Conservation (phyloP, 192 early-diverging fungal genomes). For the Powellomyces hirtus region DNA sequence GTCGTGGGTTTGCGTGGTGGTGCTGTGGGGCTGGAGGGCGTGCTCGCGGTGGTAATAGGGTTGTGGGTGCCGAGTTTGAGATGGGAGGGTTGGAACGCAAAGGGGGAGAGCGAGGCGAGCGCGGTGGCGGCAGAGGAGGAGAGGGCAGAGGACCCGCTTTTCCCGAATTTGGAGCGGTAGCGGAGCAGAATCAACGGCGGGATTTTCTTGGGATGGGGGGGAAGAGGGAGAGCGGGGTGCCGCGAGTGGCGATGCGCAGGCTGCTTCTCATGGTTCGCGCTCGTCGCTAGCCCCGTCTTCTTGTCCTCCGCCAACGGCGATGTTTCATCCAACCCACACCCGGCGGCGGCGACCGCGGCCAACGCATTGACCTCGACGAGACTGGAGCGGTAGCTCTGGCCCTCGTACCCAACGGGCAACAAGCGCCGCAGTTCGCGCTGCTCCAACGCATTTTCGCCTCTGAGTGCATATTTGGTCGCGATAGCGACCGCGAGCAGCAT, state of each 20-base stretch:
- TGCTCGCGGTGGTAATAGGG: not conserved
- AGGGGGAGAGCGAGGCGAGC: not conserved
- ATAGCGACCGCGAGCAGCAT: slow-evolving; percentile 71
- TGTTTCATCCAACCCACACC: not conserved
- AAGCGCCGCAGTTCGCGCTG: slow-evolving; percentile 55
- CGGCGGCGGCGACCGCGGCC: not conserved
- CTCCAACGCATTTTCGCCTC: slow-evolving; percentile 44
- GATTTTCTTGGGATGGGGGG: not conserved
- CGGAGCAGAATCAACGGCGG: not conserved
- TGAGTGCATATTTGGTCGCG: slow-evolving; percentile 76
- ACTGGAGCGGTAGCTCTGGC: slow-evolving; percentile 46
- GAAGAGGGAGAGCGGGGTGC: not conserved
- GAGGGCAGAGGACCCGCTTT: not conserved
- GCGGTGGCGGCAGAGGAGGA: not conserved
- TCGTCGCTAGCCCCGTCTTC: not conserved
- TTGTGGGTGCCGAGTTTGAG: not conserved
- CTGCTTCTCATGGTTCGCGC: not conserved
- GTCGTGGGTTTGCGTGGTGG: not conserved
- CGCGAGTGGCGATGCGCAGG: not conserved
- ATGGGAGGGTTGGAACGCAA: not conserved
- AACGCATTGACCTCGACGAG: not conserved
- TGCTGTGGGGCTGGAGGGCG: not conserved
- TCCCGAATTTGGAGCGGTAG: not conserved
- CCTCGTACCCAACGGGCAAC: slow-evolving; percentile 53
- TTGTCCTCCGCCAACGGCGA: not conserved